These are phyloP conservation scores for Globisporangium carolinianum DNA, from an alignment of 352 stramenopile species.

Conservation along the genomic window DNA sequence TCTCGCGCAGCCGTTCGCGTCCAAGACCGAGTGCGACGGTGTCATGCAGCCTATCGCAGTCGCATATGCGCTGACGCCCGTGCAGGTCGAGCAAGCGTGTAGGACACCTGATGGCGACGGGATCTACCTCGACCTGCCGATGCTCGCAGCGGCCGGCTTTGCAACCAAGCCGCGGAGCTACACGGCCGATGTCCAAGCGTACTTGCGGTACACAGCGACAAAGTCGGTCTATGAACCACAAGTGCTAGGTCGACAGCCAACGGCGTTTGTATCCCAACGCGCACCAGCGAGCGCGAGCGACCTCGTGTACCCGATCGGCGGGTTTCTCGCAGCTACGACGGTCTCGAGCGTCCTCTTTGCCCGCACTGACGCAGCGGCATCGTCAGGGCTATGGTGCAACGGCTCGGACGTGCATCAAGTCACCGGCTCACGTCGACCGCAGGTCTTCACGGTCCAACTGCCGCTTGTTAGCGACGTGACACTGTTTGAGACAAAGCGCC, in stretches of 20 bases:
- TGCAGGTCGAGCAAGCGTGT: slow-evolving; percentile 19
- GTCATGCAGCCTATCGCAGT: slow-evolving; percentile 17
- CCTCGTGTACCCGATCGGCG: slow-evolving; percentile 16
- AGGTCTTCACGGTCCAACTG: slow-evolving; percentile 17
- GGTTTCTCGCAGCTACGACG: slow-evolving; percentile 11
- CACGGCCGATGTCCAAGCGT: slow-evolving; percentile 37
- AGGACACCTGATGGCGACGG: not conserved
- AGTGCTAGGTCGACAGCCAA: slow-evolving; percentile 15
- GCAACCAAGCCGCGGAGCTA: slow-evolving; percentile 16
- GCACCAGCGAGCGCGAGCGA: slow-evolving; percentile 1
- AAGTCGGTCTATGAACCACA: slow-evolving; percentile 48
- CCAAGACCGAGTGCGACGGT: slow-evolving; percentile 18
- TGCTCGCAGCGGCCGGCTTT: slow-evolving; percentile 22
- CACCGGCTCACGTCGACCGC: not conserved
- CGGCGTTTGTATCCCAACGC: slow-evolving; percentile 2
- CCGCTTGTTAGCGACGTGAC: slow-evolving; percentile 16
- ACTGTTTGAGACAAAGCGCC: slow-evolving; percentile 27
- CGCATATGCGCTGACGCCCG: slow-evolving; percentile 16
- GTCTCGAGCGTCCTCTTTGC: slow-evolving; percentile 9
- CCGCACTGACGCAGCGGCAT: not conserved
- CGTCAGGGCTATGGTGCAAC: slow-evolving; percentile 14
- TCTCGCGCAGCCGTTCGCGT: slow-evolving; percentile 35
- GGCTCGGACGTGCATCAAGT: not conserved
- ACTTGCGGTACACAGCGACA: slow-evolving; percentile 41
- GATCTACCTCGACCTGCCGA: slow-evolving; percentile 31